Percentiles rank a stretch among this genome's conserved stretches.
Evolutionary conservation across 768 basidiomycete genomes (phyloP).

Genomic region (Lentinula raphanica): DNA sequence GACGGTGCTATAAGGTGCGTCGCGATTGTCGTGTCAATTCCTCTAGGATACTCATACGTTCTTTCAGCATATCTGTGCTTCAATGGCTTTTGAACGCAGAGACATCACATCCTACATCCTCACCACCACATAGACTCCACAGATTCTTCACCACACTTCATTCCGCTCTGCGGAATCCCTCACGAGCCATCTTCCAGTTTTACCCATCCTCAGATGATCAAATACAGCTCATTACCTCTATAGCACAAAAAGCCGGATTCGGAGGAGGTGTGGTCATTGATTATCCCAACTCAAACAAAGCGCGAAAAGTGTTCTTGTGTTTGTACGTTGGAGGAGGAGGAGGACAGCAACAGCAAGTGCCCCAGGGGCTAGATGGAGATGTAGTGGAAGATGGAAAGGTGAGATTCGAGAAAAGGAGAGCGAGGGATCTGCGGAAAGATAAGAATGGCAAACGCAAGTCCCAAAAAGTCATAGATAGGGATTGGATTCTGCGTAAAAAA

Average conservation of each 20-base stretch:
- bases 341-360: constrained; percentile 52
- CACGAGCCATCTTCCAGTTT: constrained; percentile 86
- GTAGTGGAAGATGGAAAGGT: constrained; percentile 52
- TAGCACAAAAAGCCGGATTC: constrained; percentile 92
- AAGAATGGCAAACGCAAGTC: constrained; percentile 66
- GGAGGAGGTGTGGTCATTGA: constrained; percentile 96
- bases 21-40: background rate
- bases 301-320: constrained; percentile 90
- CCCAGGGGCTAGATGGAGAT: constrained; percentile 71
- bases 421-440: constrained; percentile 49
- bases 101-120: constrained; percentile 83
- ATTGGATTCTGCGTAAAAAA: constrained; percentile 98
- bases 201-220: constrained; percentile 98
- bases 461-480: constrained; percentile 57
- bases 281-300: constrained; percentile 96
- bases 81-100: constrained; percentile 99
- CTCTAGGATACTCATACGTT: background rate
- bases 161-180: constrained; percentile 79
- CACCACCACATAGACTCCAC: constrained; percentile 76
- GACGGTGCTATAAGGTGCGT: constrained; percentile 92
- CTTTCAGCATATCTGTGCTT: constrained; percentile 85
- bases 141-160: constrained; percentile 93
- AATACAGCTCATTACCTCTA: constrained; percentile 88
- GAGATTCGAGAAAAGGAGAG: constrained; percentile 74
- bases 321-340: constrained; percentile 84